These are phyloP conservation scores for Globisporangium parvum DNA, from an alignment of 352 stramenopile species.

Conservation along the genomic window DNA sequence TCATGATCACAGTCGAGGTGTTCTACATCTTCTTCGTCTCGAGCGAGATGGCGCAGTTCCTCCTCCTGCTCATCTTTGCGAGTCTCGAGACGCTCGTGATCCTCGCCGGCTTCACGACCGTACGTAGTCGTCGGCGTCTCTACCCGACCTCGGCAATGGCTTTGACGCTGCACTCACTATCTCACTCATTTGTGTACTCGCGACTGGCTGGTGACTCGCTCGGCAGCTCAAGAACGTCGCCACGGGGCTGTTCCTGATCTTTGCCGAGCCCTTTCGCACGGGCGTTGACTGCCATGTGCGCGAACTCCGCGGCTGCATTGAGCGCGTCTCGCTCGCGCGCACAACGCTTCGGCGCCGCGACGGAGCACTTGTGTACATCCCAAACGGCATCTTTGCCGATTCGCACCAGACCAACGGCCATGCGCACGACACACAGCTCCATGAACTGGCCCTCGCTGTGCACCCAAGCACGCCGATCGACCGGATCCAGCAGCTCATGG, in stretches of 20 bases:
- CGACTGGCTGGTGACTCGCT: neutral
- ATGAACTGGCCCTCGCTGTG: slow-evolving; percentile 43
- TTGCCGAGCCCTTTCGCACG: slow-evolving; percentile 72
- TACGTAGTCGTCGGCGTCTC: slow-evolving; percentile 14
- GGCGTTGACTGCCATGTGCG: slow-evolving; percentile 57
- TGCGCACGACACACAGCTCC: slow-evolving; percentile 37
- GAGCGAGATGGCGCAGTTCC: slow-evolving; percentile 49
- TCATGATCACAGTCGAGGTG: slow-evolving; percentile 73
- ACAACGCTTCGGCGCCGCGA: slow-evolving; percentile 64
- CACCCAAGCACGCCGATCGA: slow-evolving; percentile 32
- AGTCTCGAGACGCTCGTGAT: slow-evolving; percentile 56
- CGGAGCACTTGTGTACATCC: slow-evolving; percentile 67
- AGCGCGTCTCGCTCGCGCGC: slow-evolving; percentile 66
- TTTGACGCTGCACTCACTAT: neutral
- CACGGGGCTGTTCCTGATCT: slow-evolving; percentile 79
- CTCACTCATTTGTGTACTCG: neutral
- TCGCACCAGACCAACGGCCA: slow-evolving; percentile 63
- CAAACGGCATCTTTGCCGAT: slow-evolving; percentile 76
- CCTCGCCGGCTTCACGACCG: slow-evolving; percentile 59
- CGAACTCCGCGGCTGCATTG: slow-evolving; percentile 52
- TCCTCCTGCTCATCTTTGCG: slow-evolving; percentile 67
- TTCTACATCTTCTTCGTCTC: slow-evolving; percentile 83
- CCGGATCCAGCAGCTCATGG: slow-evolving; percentile 35
- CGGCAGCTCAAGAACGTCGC: slow-evolving; percentile 75
- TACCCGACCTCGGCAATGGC: too few relatives aligned